Conservation (phyloP, 2,329 filamentous ascomycete genomes). For the Teratosphaeria zuluensis region DNA sequence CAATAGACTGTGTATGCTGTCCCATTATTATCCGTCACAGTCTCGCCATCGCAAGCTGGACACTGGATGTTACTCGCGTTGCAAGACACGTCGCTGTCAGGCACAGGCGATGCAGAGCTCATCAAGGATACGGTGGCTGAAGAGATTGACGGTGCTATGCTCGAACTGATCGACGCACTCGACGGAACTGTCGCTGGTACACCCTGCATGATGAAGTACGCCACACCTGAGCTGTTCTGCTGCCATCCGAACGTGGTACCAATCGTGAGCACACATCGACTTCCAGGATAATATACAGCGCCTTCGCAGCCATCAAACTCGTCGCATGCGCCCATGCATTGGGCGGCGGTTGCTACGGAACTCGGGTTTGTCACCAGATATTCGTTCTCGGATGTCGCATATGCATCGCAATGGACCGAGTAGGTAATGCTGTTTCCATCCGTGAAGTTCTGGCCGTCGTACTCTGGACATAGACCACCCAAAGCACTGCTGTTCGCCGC, state of each 20-base stretch:
- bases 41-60: slow-evolving; percentile 4
- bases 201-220: background rate
- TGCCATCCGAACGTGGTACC: background rate
- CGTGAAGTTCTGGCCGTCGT: slow-evolving; percentile 13
- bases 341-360: slow-evolving; percentile 2
- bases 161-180: background rate
- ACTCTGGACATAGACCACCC: slow-evolving; percentile 14
- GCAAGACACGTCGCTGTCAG: background rate
- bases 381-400: slow-evolving; percentile 7
- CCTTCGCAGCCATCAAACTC: slow-evolving; percentile 8
- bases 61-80: slow-evolving; percentile 3
- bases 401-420: slow-evolving; percentile 14
- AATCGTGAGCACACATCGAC: background rate
- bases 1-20: slow-evolving; percentile 7
- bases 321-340: slow-evolving; percentile 18
- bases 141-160: background rate
- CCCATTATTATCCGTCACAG: background rate
- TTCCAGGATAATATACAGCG: background rate
- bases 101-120: background rate
- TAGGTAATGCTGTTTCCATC: slow-evolving; percentile 11
- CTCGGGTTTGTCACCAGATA: slow-evolving; percentile 2
- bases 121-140: background rate
- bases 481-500: background rate
- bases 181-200: background rate
- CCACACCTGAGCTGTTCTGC: background rate